phyloP scores from a whole-genome alignment of 2,329 filamentous ascomycete genomes.

The Leptographium wingfieldii region DNA sequence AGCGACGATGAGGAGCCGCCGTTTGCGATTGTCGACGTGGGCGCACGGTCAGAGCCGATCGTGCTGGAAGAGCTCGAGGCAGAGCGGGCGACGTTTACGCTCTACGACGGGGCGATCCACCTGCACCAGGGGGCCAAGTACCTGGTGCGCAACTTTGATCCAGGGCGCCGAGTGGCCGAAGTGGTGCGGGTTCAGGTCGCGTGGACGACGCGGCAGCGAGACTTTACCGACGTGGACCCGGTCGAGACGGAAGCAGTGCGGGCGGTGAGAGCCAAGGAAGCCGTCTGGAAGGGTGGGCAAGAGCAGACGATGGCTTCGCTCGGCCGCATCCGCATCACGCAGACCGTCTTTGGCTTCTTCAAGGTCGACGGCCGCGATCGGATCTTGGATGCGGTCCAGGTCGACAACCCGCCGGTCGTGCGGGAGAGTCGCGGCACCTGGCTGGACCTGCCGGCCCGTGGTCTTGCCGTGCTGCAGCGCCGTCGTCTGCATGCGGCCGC shows the following conservation, averaged over 20 bases:
- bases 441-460: conserved; percentile 74
- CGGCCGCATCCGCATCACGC: conserved; percentile 72
- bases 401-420: conserved; percentile 86
- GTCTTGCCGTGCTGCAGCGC: conserved; percentile 65
- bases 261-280: conserved; percentile 24
- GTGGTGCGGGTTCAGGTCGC: conserved; percentile 85
- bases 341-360: conserved; percentile 92
- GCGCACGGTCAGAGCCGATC: conserved; percentile 58
- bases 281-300: conserved; percentile 15
- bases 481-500: conserved; percentile 69
- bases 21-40: conserved; percentile 85
- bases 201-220: conserved; percentile 87
- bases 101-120: conserved; percentile 96
- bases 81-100: conserved; percentile 84
- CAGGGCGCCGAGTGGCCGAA: conserved; percentile 68
- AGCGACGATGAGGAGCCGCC: conserved; percentile 42
- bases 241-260: conserved; percentile 83
- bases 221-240: conserved; percentile 89
- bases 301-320: conserved; percentile 58
- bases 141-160: conserved; percentile 77
- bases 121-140: conserved; percentile 92
- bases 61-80: conserved; percentile 95
- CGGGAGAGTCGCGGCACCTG: conserved; percentile 83
- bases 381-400: conserved; percentile 81
- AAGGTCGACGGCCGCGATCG: conserved; percentile 80